Conservation (phyloP, 306 rosid genomes). For the Vachellia collinsii region DNA sequence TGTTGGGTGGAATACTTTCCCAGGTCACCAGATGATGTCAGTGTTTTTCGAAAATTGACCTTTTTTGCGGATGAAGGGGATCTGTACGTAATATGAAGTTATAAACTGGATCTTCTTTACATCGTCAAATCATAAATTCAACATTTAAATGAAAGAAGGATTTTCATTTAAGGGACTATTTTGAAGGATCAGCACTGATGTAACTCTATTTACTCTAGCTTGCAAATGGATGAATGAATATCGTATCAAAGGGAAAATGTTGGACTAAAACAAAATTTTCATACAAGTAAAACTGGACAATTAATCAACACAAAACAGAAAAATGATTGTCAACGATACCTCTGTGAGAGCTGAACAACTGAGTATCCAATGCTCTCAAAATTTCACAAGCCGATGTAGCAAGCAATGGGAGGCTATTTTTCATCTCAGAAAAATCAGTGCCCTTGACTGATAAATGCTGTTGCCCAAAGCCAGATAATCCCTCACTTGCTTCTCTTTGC, state of each 20-base stretch:
- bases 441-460: constrained; percentile 54
- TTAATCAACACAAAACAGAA: neutral
- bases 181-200: neutral
- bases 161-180: neutral
- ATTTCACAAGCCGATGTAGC: constrained; percentile 51
- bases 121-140: neutral
- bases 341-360: constrained; percentile 52
- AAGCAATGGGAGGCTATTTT: constrained; percentile 47
- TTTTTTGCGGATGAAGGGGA: neutral
- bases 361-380: constrained; percentile 50
- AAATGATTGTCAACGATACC: constrained; percentile 46
- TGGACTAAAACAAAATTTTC: constrained; percentile 1
- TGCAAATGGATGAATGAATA: constrained; percentile 16
- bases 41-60: too few species aligned
- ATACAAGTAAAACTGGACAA: constrained; percentile 12
- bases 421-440: constrained; percentile 52
- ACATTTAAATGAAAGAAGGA: neutral
- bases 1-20: neutral
- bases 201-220: neutral
- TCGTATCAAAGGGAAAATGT: neutral
- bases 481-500: constrained; percentile 63
- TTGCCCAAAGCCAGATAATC: constrained; percentile 50
- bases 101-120: neutral
- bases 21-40: too few species aligned
- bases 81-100: neutral